Evolutionary conservation across 441 rosid species (phyloP), one percentile per base, ranked within the genome.

Genomic region (Eruca vesicaria): DNA sequence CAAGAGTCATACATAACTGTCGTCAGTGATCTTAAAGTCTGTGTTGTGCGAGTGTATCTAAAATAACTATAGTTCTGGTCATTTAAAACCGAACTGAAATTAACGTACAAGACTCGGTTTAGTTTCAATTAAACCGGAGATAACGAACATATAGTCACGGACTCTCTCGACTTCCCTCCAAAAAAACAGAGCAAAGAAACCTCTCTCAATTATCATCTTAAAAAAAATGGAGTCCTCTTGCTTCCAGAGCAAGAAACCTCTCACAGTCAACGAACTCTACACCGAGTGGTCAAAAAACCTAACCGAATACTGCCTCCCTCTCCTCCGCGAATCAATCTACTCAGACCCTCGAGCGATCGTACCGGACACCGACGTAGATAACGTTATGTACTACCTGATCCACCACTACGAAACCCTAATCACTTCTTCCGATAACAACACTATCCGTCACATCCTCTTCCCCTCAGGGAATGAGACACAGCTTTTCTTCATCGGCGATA

Each of bases 401-500:
- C 5, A 12, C 1, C 48, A 41, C 48, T 41, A 41, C 48, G 48
- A 41, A 41, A 41, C 48, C 7, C 48, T 41, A 41, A 41, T 15
- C 48, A 4, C 48, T 15, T 41, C 2, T 41, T 1, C 92, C 64
- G 69, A 85, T 69, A 16, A 76, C 20, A 78, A 80, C 75, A 83
- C 73, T 21, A 83, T 88, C 33, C 84, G 90, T 31, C 68, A 79
- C 61, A 85, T 89, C 23, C 92, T 91, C 74, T 83, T 68, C 85
- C 90, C 97, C 3, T 79, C 91, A 3, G 88, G 92, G 96, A 84
- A 88, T 41, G 97, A 89, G 69, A 81, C 74, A 3, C 91, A 97
- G 36, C 90, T 91, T 80, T 87, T 91, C 59, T 91, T 89, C 78
- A 88, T 93, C 56, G 97, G 97, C 15, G 96, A 93, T 43, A 86